phyloP scores from a whole-genome alignment of 129 eudicot species.

The Heracleum sosnowskyi region DNA sequence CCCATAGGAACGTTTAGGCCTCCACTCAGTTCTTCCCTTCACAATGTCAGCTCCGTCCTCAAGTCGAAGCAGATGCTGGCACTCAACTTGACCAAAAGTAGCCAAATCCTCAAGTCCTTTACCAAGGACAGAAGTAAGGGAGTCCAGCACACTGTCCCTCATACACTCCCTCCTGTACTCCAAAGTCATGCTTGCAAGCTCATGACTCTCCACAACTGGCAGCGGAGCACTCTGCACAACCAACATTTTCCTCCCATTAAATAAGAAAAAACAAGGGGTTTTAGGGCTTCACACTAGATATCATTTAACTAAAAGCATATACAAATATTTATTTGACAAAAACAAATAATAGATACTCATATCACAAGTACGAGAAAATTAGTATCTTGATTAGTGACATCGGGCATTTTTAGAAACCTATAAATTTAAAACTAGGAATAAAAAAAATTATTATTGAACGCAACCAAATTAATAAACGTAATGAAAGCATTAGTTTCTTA shows the following conservation, averaged over 20 bases:
- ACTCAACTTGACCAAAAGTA: constrained; percentile 47
- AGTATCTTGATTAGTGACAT: background rate
- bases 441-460: background rate
- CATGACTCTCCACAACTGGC: constrained; percentile 65
- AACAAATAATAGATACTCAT: background rate
- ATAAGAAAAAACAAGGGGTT: background rate
- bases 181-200: constrained; percentile 83
- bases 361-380: background rate
- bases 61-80: constrained; percentile 75
- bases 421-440: background rate
- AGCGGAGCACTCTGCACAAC: constrained; percentile 75
- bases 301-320: background rate
- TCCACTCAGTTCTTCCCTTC: constrained; percentile 79
- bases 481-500: background rate
- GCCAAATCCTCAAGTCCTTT: constrained; percentile 22
- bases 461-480: background rate
- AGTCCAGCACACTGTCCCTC: constrained; percentile 84
- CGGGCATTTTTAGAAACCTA: background rate
- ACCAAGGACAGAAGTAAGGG: constrained; percentile 54
- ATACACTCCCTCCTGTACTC: constrained; percentile 91
- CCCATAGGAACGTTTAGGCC: constrained; percentile 46
- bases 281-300: too few species aligned
- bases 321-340: background rate
- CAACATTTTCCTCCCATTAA: background rate
- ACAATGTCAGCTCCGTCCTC: constrained; percentile 83